These are phyloP conservation scores for Russula lepida DNA, from an alignment of 768 basidiomycete genomes.

Conservation along the genomic window DNA sequence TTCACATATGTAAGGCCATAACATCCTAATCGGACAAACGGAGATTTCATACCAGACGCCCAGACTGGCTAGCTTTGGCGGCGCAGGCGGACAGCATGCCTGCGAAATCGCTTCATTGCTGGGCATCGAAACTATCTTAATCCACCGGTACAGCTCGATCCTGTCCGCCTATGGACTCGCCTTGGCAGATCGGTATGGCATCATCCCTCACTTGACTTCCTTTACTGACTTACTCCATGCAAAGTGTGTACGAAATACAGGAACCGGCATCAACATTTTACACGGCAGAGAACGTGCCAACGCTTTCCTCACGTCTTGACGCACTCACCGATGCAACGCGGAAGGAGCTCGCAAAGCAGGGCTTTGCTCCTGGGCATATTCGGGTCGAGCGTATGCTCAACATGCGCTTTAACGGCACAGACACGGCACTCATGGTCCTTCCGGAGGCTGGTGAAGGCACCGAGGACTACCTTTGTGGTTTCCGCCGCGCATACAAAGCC, in stretches of 20 bases:
- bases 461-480: constrained; percentile 73
- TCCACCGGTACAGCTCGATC: constrained; percentile 89
- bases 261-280: constrained; percentile 84
- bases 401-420: constrained; percentile 90
- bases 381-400: constrained; percentile 76
- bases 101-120: constrained; percentile 84
- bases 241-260: constrained; percentile 76
- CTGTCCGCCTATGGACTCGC: constrained; percentile 93
- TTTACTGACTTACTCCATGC: not conserved
- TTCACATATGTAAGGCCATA: constrained; percentile 48
- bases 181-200: constrained; percentile 60
- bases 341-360: constrained; percentile 65
- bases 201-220: not conserved
- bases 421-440: constrained; percentile 86
- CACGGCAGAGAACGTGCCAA: constrained; percentile 44
- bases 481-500: constrained; percentile 69
- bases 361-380: constrained; percentile 68
- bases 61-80: constrained; percentile 81
- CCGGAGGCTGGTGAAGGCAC: constrained; percentile 38
- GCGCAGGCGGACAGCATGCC: constrained; percentile 87
- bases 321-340: constrained; percentile 54
- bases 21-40: not conserved
- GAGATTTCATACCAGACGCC: constrained; percentile 6
- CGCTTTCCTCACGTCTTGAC: constrained; percentile 60
- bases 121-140: constrained; percentile 80